Conservation (phyloP, 108 stramenopile genomes). For the Craspedostauros australis region DNA sequence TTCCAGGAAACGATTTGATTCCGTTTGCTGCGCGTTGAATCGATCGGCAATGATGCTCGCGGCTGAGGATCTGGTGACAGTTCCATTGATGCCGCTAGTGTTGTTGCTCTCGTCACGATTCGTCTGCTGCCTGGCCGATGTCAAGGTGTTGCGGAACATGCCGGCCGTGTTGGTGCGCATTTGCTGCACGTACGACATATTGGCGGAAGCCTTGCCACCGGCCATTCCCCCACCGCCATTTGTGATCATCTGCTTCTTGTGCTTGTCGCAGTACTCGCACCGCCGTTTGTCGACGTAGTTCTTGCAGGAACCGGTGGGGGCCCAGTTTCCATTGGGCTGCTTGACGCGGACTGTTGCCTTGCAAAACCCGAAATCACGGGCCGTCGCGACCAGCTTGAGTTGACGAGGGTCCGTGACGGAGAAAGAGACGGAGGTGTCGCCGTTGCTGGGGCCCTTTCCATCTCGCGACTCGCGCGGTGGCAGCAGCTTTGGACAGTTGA, state of each 20-base stretch:
- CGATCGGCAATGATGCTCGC: no score
- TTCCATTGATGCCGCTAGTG: background rate
- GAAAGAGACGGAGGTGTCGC: constrained; percentile 38
- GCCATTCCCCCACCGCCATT: background rate
- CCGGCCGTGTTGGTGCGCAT: background rate
- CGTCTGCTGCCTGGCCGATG: background rate
- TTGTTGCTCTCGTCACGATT: no score
- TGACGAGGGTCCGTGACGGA: constrained; percentile 53
- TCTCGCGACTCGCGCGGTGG: constrained; percentile 31
- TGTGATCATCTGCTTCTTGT: constrained; percentile 37
- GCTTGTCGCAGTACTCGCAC: constrained; percentile 48
- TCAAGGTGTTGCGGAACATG: background rate
- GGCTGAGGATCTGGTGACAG: no score
- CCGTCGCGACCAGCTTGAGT: constrained; percentile 53
- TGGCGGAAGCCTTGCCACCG: background rate
- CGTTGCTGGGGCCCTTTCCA: background rate
- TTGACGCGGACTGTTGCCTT: constrained; percentile 34
- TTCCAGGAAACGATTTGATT: no score
- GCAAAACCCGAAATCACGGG: constrained; percentile 64
- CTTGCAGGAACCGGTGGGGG: constrained; percentile 37
- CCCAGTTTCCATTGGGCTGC: constrained; percentile 31
- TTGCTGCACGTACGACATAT: constrained; percentile 11
- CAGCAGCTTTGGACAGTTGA: constrained; percentile 51
- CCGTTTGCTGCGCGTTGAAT: no score
- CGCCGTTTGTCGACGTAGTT: constrained; percentile 48